Conservation (phyloP, 2,329 filamentous ascomycete genomes). For the Aspergillus eucalypticola region DNA sequence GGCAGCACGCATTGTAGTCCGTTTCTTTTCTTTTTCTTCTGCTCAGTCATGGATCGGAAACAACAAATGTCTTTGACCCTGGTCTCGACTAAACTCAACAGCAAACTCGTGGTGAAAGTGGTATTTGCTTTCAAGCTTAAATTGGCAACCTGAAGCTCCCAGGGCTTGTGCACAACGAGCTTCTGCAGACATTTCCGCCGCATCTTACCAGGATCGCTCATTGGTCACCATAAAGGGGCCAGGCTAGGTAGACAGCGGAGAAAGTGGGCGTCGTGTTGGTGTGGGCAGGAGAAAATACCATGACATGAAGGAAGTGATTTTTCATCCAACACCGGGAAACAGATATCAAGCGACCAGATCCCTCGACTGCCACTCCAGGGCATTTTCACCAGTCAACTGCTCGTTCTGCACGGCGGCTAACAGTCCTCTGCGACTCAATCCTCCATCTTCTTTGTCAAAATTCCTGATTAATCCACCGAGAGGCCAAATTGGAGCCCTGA, state of each 20-base stretch:
- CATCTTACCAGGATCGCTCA: conserved; percentile 26
- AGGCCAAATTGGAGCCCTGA: neutral
- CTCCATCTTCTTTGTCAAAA: neutral
- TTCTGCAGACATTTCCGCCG: conserved; percentile 31
- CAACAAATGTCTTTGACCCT: conserved; percentile 29
- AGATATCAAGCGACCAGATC: conserved; percentile 27
- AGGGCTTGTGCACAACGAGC: conserved; percentile 23
- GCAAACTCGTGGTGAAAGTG: conserved; percentile 33
- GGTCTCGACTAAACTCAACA: conserved; percentile 28
- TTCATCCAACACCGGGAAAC: conserved; percentile 22
- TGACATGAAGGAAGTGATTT: conserved; percentile 19
- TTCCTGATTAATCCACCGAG: conserved; percentile 4
- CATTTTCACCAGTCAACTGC: neutral
- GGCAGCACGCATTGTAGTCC: conserved; percentile 4
- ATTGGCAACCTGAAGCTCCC: conserved; percentile 23
- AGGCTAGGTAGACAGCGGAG: conserved; percentile 25
- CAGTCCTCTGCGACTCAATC: neutral
- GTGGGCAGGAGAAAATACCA: conserved; percentile 20
- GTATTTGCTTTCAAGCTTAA: conserved; percentile 27
- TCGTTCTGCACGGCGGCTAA: neutral
- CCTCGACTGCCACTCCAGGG: conserved; percentile 16
- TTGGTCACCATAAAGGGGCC: conserved; percentile 23
- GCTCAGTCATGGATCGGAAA: conserved; percentile 9
- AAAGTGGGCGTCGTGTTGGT: conserved; percentile 19
- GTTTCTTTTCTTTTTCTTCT: conserved; percentile 6